Conservation (phyloP, 2,329 filamentous ascomycete species). For the Sporothrix globosa region DNA sequence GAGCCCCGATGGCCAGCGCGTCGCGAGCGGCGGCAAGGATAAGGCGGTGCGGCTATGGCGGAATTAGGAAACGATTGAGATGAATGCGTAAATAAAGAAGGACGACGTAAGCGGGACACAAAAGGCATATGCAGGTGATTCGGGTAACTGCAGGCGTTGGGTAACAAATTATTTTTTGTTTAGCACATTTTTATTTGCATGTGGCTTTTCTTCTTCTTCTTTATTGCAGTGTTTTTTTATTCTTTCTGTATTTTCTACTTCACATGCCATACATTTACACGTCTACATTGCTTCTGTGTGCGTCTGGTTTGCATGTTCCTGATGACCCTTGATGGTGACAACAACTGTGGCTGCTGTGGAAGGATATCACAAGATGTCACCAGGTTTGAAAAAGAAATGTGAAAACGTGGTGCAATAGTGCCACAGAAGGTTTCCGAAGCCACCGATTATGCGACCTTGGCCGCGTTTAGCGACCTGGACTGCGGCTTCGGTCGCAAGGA, state of each 20-base stretch:
- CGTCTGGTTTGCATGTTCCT: background rate
- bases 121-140: constrained; percentile 24
- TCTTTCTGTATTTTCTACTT: no score
- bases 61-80: constrained; percentile 55
- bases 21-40: constrained; percentile 91
- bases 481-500: background rate
- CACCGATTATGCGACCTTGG: background rate
- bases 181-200: background rate
- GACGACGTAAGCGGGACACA: background rate
- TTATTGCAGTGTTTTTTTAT: background rate
- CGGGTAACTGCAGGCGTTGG: constrained; percentile 27
- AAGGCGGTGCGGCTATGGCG: constrained; percentile 73
- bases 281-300: background rate
- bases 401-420: background rate
- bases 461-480: background rate
- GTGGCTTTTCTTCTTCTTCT: background rate
- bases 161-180: background rate
- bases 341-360: background rate
- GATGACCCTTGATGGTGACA: background rate
- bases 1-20: constrained; percentile 86
- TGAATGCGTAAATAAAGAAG: background rate
- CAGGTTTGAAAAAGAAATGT: background rate
- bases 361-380: constrained; percentile 19
- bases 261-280: background rate
- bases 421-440: background rate